Evolutionary conservation across 2,329 filamentous ascomycete genomes (phyloP).

Genomic region (Teratosphaeria nubilosa): DNA sequence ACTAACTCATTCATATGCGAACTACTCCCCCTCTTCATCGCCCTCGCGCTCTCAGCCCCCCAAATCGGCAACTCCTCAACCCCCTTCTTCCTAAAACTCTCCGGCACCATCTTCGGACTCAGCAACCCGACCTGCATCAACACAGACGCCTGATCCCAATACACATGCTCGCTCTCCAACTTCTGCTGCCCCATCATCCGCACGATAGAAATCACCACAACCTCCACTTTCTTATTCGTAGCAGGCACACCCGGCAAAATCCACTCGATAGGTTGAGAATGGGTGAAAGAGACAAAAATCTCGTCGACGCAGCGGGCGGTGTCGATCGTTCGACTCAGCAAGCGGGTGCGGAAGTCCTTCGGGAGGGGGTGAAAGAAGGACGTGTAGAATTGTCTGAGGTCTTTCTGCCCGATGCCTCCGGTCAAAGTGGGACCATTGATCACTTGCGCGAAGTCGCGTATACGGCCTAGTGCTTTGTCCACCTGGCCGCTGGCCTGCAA

Average conservation of each 20-base stretch:
- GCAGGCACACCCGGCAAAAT: slow-evolving; percentile 49
- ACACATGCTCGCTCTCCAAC: slow-evolving; percentile 48
- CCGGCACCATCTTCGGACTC: slow-evolving; percentile 45
- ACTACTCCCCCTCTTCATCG: slow-evolving; percentile 35
- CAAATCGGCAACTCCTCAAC: slow-evolving; percentile 38
- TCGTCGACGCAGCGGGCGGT: slow-evolving; percentile 53
- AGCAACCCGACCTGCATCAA: slow-evolving; percentile 49
- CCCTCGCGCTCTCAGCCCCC: slow-evolving; percentile 37
- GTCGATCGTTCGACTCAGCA: slow-evolving; percentile 49
- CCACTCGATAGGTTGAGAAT: slow-evolving; percentile 48
- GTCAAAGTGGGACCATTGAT: slow-evolving; percentile 38
- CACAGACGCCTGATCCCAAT: slow-evolving; percentile 54
- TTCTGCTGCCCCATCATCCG: slow-evolving; percentile 41
- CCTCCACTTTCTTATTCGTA: slow-evolving; percentile 47
- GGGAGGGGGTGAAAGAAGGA: slow-evolving; percentile 46
- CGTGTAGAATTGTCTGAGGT: slow-evolving; percentile 43
- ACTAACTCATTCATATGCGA: slow-evolving; percentile 38
- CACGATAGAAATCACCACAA: slow-evolving; percentile 47
- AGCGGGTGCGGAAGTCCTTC: slow-evolving; percentile 41
- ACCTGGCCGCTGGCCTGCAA: slow-evolving; percentile 20
- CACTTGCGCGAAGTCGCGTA: slow-evolving; percentile 29
- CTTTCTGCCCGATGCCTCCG: slow-evolving; percentile 34
- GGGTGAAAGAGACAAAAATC: slow-evolving; percentile 46
- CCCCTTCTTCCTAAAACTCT: slow-evolving; percentile 33
- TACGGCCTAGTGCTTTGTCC: slow-evolving; percentile 29